These are phyloP conservation scores for Pigoraptor vietnamica DNA, from an alignment of 78 protist species.

Conservation along the genomic window DNA sequence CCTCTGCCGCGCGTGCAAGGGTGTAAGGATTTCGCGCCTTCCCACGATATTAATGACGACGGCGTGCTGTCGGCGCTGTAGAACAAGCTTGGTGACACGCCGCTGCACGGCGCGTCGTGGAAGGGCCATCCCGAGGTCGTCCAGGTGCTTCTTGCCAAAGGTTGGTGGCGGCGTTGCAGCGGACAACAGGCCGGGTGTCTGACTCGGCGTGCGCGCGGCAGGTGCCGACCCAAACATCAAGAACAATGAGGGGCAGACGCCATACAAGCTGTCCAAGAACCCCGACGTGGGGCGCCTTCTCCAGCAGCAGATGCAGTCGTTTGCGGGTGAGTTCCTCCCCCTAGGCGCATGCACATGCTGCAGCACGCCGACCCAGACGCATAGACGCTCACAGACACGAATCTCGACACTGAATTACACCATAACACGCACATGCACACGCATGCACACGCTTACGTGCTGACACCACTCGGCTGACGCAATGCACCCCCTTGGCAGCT, in stretches of 20 bases:
- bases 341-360: neutral
- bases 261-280: neutral
- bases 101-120: conserved; percentile 14
- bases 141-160: neutral
- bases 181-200: too few species aligned
- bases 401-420: too few species aligned
- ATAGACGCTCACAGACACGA: too few species aligned
- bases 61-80: too few species aligned
- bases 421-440: neutral
- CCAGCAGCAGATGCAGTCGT: neutral
- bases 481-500: too few species aligned
- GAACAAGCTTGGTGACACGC: conserved; percentile 17
- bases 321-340: neutral
- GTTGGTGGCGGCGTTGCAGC: too few species aligned
- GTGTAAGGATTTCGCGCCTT: neutral
- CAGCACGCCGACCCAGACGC: too few species aligned
- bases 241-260: neutral
- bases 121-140: conserved; percentile 5
- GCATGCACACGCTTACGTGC: too few species aligned
- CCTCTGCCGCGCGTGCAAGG: too few species aligned
- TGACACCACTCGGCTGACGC: too few species aligned
- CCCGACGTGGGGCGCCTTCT: neutral
- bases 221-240: neutral
- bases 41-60: too few species aligned
- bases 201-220: neutral